Conservation (phyloP, 2,329 filamentous ascomycete genomes). For the Macrophomina phaseolina region DNA sequence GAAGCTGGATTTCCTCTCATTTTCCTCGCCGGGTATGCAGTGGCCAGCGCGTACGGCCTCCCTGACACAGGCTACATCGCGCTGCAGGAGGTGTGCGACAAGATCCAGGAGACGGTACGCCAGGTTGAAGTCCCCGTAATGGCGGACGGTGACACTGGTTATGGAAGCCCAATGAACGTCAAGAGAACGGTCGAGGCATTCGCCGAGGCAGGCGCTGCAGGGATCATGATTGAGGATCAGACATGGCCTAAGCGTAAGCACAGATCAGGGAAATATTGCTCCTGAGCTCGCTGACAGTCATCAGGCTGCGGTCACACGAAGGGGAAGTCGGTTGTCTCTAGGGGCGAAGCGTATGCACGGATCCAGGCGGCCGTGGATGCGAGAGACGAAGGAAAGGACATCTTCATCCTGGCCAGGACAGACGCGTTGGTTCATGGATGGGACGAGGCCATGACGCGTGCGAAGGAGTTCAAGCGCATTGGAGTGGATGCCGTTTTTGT, state of each 20-base stretch:
- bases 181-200: constrained; percentile 53
- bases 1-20: constrained; percentile 55
- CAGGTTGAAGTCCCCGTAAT: constrained; percentile 50
- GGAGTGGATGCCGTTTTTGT: constrained; percentile 55
- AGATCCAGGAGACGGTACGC: constrained; percentile 51
- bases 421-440: constrained; percentile 52
- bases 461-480: constrained; percentile 50
- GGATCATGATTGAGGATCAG: constrained; percentile 55
- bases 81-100: constrained; percentile 53
- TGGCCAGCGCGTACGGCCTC: constrained; percentile 49
- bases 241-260: constrained; percentile 55
- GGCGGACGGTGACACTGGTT: constrained; percentile 56
- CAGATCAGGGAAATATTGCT: neutral
- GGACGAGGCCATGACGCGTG: constrained; percentile 53
- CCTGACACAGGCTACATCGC: constrained; percentile 59
- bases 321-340: constrained; percentile 53
- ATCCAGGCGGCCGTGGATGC: constrained; percentile 55
- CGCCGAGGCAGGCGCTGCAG: constrained; percentile 47
- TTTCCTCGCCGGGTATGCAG: constrained; percentile 52
- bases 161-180: constrained; percentile 56
- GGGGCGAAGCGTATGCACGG: constrained; percentile 54
- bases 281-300: neutral
- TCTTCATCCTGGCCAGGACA: constrained; percentile 54
- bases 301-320: constrained; percentile 54
- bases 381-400: constrained; percentile 52